Evolutionary conservation across 495 filamentous ascomycete species (phyloP).

Genomic region (Aspergillus affinis): DNA sequence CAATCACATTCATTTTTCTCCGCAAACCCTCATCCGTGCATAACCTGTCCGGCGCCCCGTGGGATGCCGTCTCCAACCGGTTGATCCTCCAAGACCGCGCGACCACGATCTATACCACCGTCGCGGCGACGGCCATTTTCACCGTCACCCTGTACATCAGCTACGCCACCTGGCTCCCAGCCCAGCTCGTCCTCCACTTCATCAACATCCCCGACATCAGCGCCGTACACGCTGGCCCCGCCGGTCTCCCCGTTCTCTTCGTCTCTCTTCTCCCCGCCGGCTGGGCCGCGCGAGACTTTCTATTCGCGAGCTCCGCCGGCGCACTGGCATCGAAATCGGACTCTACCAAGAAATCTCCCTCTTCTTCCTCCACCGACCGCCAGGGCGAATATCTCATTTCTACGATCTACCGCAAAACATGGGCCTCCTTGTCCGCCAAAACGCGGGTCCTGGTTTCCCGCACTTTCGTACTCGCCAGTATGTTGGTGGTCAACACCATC

Average conservation of each 20-base stretch:
- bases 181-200: constrained; percentile 68
- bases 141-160: constrained; percentile 62
- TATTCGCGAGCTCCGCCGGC: constrained; percentile 69
- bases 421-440: constrained; percentile 57
- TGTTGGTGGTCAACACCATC: constrained; percentile 61
- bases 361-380: constrained; percentile 48
- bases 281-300: constrained; percentile 65
- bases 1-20: constrained; percentile 68
- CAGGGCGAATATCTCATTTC: constrained; percentile 60
- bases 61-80: constrained; percentile 56
- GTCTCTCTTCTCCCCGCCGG: constrained; percentile 62
- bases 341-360: constrained; percentile 34
- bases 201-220: constrained; percentile 62
- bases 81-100: constrained; percentile 65
- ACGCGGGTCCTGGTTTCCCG: constrained; percentile 65
- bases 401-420: constrained; percentile 49
- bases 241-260: constrained; percentile 46
- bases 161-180: constrained; percentile 64
- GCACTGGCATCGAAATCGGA: constrained; percentile 49
- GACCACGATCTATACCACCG: constrained; percentile 60
- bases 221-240: constrained; percentile 57
- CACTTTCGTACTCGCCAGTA: constrained; percentile 58
- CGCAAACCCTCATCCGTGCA: constrained; percentile 64
- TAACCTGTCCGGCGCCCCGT: constrained; percentile 47
- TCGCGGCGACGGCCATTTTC: constrained; percentile 68